Conservation (phyloP, 2,329 filamentous ascomycete species). For the Fusarium chaquense region DNA sequence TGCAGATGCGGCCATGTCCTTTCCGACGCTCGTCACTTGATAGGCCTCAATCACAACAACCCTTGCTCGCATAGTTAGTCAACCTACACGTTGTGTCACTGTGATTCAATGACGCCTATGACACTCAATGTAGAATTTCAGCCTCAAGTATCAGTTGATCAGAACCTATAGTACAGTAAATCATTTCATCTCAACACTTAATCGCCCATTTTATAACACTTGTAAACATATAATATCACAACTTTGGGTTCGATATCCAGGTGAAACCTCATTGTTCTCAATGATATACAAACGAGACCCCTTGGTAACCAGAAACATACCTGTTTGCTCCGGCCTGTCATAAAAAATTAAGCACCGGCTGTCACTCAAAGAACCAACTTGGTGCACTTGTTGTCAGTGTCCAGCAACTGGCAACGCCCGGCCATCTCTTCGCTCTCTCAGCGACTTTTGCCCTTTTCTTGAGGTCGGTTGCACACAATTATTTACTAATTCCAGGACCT, state of each 20-base stretch:
- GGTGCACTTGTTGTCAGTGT: conserved; percentile 18
- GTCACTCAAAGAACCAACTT: neutral
- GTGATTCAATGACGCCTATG: neutral
- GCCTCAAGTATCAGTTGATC: neutral
- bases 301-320: neutral
- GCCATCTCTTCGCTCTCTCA: neutral
- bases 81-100: conserved; percentile 4
- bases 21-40: neutral
- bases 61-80: conserved; percentile 12
- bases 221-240: neutral
- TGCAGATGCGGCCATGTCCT: neutral
- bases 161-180: neutral
- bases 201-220: neutral
- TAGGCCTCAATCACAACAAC: conserved; percentile 8
- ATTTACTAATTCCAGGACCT: neutral
- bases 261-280: neutral
- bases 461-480: neutral
- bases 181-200: conserved; percentile 9
- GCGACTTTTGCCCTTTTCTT: neutral
- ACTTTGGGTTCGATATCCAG: neutral
- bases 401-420: conserved; percentile 9
- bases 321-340: neutral
- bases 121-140: neutral
- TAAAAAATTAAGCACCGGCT: neutral
- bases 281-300: neutral